Base-by-base conservation (phyloP, 495 filamentous ascomycete species). In the Penicillium riverlandense region DNA sequence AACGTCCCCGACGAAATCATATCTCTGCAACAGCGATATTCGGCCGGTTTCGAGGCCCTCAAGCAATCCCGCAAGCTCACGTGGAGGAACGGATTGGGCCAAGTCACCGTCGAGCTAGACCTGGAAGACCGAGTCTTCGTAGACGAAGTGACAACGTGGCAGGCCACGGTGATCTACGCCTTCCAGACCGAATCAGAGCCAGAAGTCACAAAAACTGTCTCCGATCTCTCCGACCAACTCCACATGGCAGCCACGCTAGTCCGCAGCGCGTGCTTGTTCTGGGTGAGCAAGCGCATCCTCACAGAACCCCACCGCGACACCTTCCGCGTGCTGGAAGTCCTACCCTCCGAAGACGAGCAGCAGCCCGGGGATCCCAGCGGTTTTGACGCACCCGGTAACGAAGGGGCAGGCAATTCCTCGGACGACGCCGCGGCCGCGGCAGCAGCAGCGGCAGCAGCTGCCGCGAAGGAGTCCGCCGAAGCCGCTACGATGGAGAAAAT, bases 81-180 rank as follows among this genome's bases (percentile, higher is more conserved):
- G 32, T 97, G 90, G 89, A 76, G 90, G 12, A 83, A 85, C 44
- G 82, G 85, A 8, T 71, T 94, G 8, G 90, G 90, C 22, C 82
- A 84, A 52, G 88, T 87, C 8, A 80, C 77, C 7, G 82, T 98
- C 8, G 81, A 86, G 47, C 72, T 98, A 2, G 86, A 95, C 45
- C 67, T 98, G 7, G 76, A 82, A 48, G 91, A 98, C 61, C 81
- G 92, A 38, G 78, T 74, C 0, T 74, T 95, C 34, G 74, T 70
- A 28, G 74, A 84, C 36, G 79, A 92, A 43, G 88, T 91, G 10
- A 81, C 77, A 40, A 87, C 88, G 1, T 94, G 86, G 74, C 86
- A 96, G 66, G 92, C 92, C 27, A 88, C 83, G 13, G 85, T 96
- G 13, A 88, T 98, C 46, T 80, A 90, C 55, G 86, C 86, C 7